Evolutionary conservation across 768 basidiomycete genomes (phyloP).

Genomic region (Macrolepiota albuminosa): DNA sequence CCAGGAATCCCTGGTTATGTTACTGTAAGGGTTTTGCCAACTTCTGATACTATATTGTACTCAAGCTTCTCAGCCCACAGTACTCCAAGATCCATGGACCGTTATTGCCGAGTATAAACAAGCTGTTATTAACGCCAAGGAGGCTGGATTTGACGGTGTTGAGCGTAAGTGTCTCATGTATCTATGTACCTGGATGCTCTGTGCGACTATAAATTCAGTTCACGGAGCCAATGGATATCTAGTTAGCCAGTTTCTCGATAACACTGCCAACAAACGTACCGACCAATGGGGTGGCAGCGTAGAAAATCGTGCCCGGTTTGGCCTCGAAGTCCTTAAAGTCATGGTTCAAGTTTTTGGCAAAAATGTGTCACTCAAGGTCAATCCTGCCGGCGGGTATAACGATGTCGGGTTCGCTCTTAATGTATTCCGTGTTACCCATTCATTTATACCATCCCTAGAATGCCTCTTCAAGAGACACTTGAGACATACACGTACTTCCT

Average conservation of each 20-base stretch:
- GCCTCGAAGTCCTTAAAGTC: slow-evolving; percentile 45
- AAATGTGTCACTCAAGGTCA: slow-evolving; percentile 41
- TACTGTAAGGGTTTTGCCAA: slow-evolving; percentile 24
- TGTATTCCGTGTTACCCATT: neutral
- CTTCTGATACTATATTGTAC: neutral
- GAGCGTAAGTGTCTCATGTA: slow-evolving; percentile 29
- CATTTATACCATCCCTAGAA: slow-evolving; percentile 18
- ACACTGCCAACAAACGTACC: slow-evolving; percentile 42
- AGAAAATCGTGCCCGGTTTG: slow-evolving; percentile 54
- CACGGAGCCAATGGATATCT: slow-evolving; percentile 42
- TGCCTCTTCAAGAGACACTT: slow-evolving; percentile 40
- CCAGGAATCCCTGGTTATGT: slow-evolving; percentile 33
- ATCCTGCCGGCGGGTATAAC: slow-evolving; percentile 39
- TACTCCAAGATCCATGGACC: slow-evolving; percentile 35
- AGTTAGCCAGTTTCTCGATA: slow-evolving; percentile 47
- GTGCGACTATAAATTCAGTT: slow-evolving; percentile 21
- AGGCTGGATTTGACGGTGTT: slow-evolving; percentile 54
- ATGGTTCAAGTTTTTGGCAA: slow-evolving; percentile 34
- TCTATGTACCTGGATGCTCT: neutral
- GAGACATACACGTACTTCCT: slow-evolving; percentile 38
- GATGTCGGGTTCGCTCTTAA: slow-evolving; percentile 32
- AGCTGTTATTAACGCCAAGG: slow-evolving; percentile 43
- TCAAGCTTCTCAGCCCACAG: slow-evolving; percentile 28
- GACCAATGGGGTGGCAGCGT: slow-evolving; percentile 58
- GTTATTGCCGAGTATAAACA: slow-evolving; percentile 35